Percentiles rank a stretch among this genome's conserved stretches.
These are phyloP conservation scores for Candida sp. DNA, from an alignment of 1,139 yeast species.

Conservation along the genomic window DNA sequence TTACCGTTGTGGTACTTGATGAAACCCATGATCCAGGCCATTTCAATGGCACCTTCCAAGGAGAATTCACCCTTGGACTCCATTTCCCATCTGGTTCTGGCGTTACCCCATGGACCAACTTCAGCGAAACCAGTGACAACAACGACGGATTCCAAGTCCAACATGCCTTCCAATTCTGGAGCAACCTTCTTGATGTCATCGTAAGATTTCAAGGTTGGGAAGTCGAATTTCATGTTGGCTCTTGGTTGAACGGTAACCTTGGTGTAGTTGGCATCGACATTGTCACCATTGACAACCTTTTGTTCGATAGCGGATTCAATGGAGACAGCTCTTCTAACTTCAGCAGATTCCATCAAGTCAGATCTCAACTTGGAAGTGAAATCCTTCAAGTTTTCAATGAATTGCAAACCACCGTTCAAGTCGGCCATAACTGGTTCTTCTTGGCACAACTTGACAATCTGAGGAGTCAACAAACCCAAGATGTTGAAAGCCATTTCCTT, in stretches of 20 bases:
- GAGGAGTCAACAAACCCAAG: constrained; percentile 91
- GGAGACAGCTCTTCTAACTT: constrained; percentile 94
- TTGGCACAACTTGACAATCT: constrained; percentile 86
- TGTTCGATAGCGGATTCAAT: constrained; percentile 93
- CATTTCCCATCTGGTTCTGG: constrained; percentile 99
- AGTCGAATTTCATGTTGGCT: constrained; percentile 92
- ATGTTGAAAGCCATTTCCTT: constrained; percentile 99
- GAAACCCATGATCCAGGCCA: constrained; percentile 99
- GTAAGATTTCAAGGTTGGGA: constrained; percentile 86
- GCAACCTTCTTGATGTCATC: constrained; percentile 72
- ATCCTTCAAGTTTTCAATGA: constrained; percentile 89
- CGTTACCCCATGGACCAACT: constrained; percentile 99
- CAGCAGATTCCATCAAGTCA: constrained; percentile 85
- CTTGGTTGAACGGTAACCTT: constrained; percentile 84
- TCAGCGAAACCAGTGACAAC: constrained; percentile 98
- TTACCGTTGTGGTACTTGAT: constrained; percentile 94
- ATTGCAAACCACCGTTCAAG: constrained; percentile 98
- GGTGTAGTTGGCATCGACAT: constrained; percentile 85
- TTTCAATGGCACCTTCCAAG: constrained; percentile 98
- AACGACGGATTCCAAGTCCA: constrained; percentile 88
- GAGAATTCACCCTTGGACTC: constrained; percentile 95
- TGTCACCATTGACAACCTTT: constrained; percentile 88
- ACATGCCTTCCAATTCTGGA: constrained; percentile 85
- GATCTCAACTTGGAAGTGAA: constrained; percentile 82
- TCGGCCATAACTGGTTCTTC: constrained; percentile 97